Conservation (phyloP, 176 grass and related monocot species). For the Calamus simplicifolius region DNA sequence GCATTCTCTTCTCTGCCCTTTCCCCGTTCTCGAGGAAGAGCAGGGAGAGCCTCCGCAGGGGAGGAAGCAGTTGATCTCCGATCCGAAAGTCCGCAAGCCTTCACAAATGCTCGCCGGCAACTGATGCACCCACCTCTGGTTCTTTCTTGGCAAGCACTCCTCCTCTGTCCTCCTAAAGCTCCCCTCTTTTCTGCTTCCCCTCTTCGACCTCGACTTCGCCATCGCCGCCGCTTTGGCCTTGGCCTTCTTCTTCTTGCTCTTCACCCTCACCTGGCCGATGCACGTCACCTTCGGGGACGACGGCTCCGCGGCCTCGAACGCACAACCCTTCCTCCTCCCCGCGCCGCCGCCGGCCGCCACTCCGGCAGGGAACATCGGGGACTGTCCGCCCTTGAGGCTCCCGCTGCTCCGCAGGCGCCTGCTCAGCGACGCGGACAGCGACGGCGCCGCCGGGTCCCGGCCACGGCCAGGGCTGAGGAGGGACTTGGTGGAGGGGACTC, state of each 20-base stretch:
- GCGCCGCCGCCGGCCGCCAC: conserved; percentile 20
- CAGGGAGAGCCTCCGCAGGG: conserved; percentile 75
- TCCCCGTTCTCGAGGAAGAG: conserved; percentile 29
- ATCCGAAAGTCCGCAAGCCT: conserved; percentile 67
- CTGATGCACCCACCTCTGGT: conserved; percentile 88
- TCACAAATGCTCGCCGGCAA: conserved; percentile 95
- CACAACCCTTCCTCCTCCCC: conserved; percentile 21
- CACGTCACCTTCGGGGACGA: conserved; percentile 97
- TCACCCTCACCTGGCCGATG: conserved; percentile 88
- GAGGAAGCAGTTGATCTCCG: conserved; percentile 42
- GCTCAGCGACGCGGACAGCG: conserved; percentile 61
- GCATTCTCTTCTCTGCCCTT: conserved; percentile 27
- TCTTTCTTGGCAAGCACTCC: conserved; percentile 51
- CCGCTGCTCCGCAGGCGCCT: conserved; percentile 71
- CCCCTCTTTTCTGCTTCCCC: conserved; percentile 42
- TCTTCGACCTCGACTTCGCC: conserved; percentile 52
- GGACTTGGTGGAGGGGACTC: conserved; percentile 33
- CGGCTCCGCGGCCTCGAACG: conserved; percentile 69
- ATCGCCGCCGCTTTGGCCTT: conserved; percentile 20
- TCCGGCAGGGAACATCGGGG: conserved; percentile 75
- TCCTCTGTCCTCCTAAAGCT: conserved; percentile 70
- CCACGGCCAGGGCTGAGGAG: conserved; percentile 49
- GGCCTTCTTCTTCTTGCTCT: conserved; percentile 69
- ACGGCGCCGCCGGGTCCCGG: conserved; percentile 30
- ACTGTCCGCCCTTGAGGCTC: conserved; percentile 85